Conservation (phyloP, 768 basidiomycete species). For the Mycena floridula region DNA sequence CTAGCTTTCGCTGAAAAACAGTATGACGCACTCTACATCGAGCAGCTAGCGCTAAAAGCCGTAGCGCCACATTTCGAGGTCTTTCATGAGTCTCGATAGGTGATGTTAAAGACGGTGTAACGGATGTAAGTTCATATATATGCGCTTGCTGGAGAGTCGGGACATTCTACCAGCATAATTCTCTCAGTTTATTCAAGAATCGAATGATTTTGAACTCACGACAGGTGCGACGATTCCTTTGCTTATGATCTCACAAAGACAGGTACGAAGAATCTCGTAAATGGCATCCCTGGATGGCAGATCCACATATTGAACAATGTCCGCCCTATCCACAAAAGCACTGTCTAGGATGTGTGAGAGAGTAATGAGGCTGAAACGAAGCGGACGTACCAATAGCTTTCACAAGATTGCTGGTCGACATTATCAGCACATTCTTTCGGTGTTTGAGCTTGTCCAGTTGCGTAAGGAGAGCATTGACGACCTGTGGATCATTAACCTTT, state of each 20-base stretch:
- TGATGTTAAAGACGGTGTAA: slow-evolving; percentile 10
- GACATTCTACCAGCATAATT: slow-evolving; percentile 37
- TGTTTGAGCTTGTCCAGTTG: slow-evolving; percentile 95
- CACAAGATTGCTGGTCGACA: slow-evolving; percentile 94
- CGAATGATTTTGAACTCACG: slow-evolving; percentile 35
- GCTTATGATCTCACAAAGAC: slow-evolving; percentile 71
- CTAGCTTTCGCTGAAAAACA: slow-evolving; percentile 1
- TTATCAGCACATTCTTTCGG: slow-evolving; percentile 88
- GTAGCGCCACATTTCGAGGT: slow-evolving; percentile 46
- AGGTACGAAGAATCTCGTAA: slow-evolving; percentile 85
- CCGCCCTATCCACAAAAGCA: slow-evolving; percentile 95
- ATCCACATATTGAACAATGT: slow-evolving; percentile 93
- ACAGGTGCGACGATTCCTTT: slow-evolving; percentile 62
- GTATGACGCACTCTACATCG: slow-evolving; percentile 65
- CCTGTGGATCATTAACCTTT: slow-evolving; percentile 38
- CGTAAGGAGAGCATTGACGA: slow-evolving; percentile 94
- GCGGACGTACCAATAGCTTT: slow-evolving; percentile 77
- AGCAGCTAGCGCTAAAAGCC: slow-evolving; percentile 62
- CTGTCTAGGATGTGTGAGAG: slow-evolving; percentile 47
- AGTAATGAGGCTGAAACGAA: not conserved
- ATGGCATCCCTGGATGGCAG: slow-evolving; percentile 87
- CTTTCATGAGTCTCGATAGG: slow-evolving; percentile 35
- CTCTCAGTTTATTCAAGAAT: not conserved
- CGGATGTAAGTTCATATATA: slow-evolving; percentile 44
- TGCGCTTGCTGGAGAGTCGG: slow-evolving; percentile 59